Evolutionary conservation across 768 basidiomycete species (phyloP).

Genomic region (Cubamyces sp.): DNA sequence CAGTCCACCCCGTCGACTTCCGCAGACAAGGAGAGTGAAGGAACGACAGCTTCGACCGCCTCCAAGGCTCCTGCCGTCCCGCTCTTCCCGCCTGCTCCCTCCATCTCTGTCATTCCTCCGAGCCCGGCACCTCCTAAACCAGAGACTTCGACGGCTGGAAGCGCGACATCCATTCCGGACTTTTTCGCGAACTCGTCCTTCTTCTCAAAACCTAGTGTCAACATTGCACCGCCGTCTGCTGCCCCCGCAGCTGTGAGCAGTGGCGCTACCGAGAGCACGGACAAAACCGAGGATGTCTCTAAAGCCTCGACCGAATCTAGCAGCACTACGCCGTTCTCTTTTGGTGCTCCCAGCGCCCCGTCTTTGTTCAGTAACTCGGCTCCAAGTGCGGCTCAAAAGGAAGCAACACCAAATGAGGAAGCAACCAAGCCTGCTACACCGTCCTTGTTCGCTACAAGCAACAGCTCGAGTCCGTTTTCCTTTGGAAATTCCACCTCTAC

Average conservation of each 20-base stretch:
- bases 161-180: slow-evolving; percentile 51
- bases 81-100: slow-evolving; percentile 28
- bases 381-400: neutral
- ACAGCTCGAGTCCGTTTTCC: slow-evolving; percentile 2
- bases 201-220: slow-evolving; percentile 41
- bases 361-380: neutral
- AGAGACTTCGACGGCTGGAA: slow-evolving; percentile 5
- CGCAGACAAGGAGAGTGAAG: neutral
- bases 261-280: neutral
- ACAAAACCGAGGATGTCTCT: neutral
- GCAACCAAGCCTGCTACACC: slow-evolving; percentile 9
- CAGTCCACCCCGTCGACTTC: slow-evolving; percentile 21
- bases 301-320: neutral
- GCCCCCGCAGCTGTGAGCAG: slow-evolving; percentile 29
- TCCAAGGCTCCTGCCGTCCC: slow-evolving; percentile 15
- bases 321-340: slow-evolving; percentile 7
- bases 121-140: slow-evolving; percentile 31
- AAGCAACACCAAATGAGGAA: slow-evolving; percentile 9
- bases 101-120: slow-evolving; percentile 35
- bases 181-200: slow-evolving; percentile 63
- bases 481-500: neutral
- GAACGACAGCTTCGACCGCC: neutral
- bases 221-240: slow-evolving; percentile 22
- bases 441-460: neutral
- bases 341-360: neutral